A percentile compares a stretch with the other conserved stretches of the same genome.
phyloP scores from a whole-genome alignment of 768 basidiomycete species.

The Lentinula detonsa region DNA sequence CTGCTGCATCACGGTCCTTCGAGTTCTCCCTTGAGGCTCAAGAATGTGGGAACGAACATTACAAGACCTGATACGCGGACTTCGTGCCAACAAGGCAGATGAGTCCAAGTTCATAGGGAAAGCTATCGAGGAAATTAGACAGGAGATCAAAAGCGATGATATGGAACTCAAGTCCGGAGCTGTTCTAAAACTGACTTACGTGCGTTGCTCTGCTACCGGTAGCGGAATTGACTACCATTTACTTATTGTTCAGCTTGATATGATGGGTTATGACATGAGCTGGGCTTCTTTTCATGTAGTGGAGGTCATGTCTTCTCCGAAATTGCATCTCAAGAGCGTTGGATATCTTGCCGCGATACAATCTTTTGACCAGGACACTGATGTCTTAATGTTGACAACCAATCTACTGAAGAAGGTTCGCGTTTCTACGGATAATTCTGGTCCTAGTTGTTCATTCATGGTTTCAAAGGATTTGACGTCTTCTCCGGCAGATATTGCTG shows the following conservation, averaged over 20 bases:
- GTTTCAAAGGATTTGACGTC: constrained; percentile 69
- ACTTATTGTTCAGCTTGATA: constrained; percentile 67
- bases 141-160: constrained; percentile 88
- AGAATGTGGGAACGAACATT: constrained; percentile 95
- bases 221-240: not conserved
- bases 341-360: constrained; percentile 92
- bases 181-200: constrained; percentile 93
- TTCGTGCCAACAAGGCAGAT: constrained; percentile 93
- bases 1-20: not conserved
- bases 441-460: constrained; percentile 7
- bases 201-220: constrained; percentile 37
- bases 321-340: constrained; percentile 88
- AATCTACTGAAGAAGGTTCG: constrained; percentile 89
- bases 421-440: constrained; percentile 12
- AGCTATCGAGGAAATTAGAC: constrained; percentile 90
- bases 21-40: not conserved
- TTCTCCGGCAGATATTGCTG: constrained; percentile 65
- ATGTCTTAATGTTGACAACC: constrained; percentile 95
- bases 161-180: constrained; percentile 97
- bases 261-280: constrained; percentile 92
- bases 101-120: constrained; percentile 88
- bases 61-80: constrained; percentile 90
- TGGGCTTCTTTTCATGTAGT: constrained; percentile 97
- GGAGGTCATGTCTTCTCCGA: constrained; percentile 94
- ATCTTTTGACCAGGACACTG: constrained; percentile 91